Conservation (phyloP, 2,329 filamentous ascomycete species). For the Scedosporium aurantiacum region DNA sequence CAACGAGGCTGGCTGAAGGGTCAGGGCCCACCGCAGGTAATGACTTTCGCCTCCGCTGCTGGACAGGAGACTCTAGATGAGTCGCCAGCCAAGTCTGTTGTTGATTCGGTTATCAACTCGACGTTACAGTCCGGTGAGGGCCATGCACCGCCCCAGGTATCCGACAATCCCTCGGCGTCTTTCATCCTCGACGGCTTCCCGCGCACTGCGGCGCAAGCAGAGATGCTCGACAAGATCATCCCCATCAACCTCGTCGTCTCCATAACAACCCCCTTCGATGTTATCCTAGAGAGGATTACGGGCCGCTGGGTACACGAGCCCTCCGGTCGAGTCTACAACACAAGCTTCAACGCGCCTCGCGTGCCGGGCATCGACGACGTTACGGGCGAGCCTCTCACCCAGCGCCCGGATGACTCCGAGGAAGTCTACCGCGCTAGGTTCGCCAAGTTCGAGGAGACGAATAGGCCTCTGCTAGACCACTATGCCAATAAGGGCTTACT, state of each 20-base stretch:
- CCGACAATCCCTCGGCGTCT: slow-evolving; percentile 66
- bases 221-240: slow-evolving; percentile 64
- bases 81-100: slow-evolving; percentile 11
- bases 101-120: slow-evolving; percentile 28
- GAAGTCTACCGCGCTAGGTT: slow-evolving; percentile 75
- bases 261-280: slow-evolving; percentile 70
- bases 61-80: slow-evolving; percentile 18
- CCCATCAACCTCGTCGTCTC: slow-evolving; percentile 94
- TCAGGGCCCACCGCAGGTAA: slow-evolving; percentile 32
- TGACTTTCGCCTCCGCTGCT: slow-evolving; percentile 37
- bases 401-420: slow-evolving; percentile 76
- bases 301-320: slow-evolving; percentile 90
- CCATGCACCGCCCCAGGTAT: slow-evolving; percentile 32
- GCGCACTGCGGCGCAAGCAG: slow-evolving; percentile 71
- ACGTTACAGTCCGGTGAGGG: slow-evolving; percentile 8
- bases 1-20: slow-evolving; percentile 70
- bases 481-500: slow-evolving; percentile 77
- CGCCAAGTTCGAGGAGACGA: slow-evolving; percentile 78
- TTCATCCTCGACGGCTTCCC: slow-evolving; percentile 97
- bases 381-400: slow-evolving; percentile 75
- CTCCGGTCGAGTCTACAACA: slow-evolving; percentile 91
- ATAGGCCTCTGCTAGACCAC: slow-evolving; percentile 73
- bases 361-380: slow-evolving; percentile 75
- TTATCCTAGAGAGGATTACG: slow-evolving; percentile 81
- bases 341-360: slow-evolving; percentile 77